Base-by-base conservation (phyloP, 352 stramenopile genomes). In the Globisporangium mamillatum region DNA sequence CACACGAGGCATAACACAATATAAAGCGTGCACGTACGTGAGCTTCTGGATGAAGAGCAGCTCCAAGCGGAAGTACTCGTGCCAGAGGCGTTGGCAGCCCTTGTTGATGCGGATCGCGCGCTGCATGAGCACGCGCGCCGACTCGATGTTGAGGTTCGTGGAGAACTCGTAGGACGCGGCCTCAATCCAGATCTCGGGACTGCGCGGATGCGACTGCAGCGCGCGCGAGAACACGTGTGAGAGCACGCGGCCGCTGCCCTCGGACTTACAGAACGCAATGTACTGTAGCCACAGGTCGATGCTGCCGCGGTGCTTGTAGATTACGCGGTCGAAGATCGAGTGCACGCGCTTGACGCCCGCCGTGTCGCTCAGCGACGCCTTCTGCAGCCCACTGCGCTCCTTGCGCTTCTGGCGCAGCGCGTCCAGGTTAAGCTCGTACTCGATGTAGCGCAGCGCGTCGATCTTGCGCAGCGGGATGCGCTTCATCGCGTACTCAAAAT, bases 351-450 rank as follows among this genome's bases (percentile, higher is more conserved):
- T 83, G 50, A 82, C 67, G 55, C 86, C 83, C 2, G 89, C 79
- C 56, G 76, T 89, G 75, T 94, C 92, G 67, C 82, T 92, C 59
- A 91, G 62, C 55, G 80, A 83, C 63, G 80, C 74, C 76, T 94
- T 96, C 60, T 80, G 70, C 46, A 94, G 73, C 1, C 77, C 81
- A 16, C 86, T 69, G 2, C 88, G 86, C 52, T 87, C 76, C 70
- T 97, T 97, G 59, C 92, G 88, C 58, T 91, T 84, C 32, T 79
- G 82, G 6, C 92, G 88, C 36, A 98, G 78, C 36, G 88, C 88
- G 41, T 98, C 92, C 58, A 98, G 73, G 71, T 97, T 96, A 27
- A 98, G 73, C 74, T 98, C 93, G 79, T 98, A 97, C 75, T 97
- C 90, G 58, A 97, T 93, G 78, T 98, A 98, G 46, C 93, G 90